These are phyloP conservation scores for Cryphonectria naterciae DNA, from an alignment of 2,329 filamentous ascomycete species.

Conservation along the genomic window DNA sequence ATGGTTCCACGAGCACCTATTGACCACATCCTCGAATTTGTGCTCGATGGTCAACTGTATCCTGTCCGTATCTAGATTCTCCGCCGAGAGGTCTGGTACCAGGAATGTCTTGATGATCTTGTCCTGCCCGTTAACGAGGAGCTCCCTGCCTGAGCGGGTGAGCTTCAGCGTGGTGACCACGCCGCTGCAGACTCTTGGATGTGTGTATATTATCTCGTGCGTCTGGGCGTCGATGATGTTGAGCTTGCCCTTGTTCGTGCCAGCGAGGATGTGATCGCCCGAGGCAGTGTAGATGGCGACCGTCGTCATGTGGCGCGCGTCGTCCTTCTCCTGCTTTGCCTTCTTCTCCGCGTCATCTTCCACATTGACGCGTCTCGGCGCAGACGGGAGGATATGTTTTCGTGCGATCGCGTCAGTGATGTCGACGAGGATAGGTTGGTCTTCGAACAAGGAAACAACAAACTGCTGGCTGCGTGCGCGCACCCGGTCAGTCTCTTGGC, in stretches of 20 bases:
- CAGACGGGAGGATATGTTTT: slow-evolving; percentile 79
- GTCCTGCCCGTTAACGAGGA: slow-evolving; percentile 92
- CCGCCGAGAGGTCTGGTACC: slow-evolving; percentile 74
- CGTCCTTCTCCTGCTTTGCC: slow-evolving; percentile 87
- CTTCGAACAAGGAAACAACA: slow-evolving; percentile 91
- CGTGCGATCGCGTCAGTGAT: slow-evolving; percentile 69
- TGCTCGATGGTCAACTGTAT: slow-evolving; percentile 92
- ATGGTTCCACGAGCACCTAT: slow-evolving; percentile 93
- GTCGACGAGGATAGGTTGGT: slow-evolving; percentile 87
- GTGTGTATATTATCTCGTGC: slow-evolving; percentile 80
- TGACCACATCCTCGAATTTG: slow-evolving; percentile 98
- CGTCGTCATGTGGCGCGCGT: slow-evolving; percentile 93
- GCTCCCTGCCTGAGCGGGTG: slow-evolving; percentile 79
- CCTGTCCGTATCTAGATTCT: slow-evolving; percentile 78
- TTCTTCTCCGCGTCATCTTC: slow-evolving; percentile 71
- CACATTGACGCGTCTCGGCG: slow-evolving; percentile 73
- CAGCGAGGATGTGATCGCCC: slow-evolving; percentile 87
- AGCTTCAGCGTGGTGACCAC: slow-evolving; percentile 88
- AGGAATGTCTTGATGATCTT: slow-evolving; percentile 92
- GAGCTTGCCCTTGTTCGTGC: slow-evolving; percentile 93
- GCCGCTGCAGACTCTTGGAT: slow-evolving; percentile 79
- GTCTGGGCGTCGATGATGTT: slow-evolving; percentile 90
- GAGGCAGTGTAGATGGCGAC: slow-evolving; percentile 85
- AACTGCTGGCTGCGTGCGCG: slow-evolving; percentile 73
- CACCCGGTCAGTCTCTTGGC: slow-evolving; percentile 31